These are phyloP conservation scores for Hirschioporus abietinus DNA, from an alignment of 768 basidiomycete genomes.

Conservation along the genomic window DNA sequence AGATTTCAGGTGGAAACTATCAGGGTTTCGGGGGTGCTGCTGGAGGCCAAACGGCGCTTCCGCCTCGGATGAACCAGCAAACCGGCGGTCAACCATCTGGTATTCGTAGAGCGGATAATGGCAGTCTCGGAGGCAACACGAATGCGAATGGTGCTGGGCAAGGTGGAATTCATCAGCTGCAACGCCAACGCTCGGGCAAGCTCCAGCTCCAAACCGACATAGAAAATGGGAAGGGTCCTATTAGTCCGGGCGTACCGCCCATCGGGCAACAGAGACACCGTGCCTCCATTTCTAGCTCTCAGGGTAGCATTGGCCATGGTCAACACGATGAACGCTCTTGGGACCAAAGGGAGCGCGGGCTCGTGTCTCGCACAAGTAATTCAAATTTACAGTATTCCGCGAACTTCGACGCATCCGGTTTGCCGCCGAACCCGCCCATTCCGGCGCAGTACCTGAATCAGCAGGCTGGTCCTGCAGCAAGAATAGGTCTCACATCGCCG, in stretches of 20 bases:
- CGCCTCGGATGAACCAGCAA: conserved; percentile 63
- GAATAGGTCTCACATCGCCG: conserved; percentile 18
- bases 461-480: conserved; percentile 30
- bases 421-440: conserved; percentile 69
- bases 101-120: conserved; percentile 35
- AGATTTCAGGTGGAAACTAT: conserved; percentile 40
- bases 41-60: conserved; percentile 51
- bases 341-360: conserved; percentile 62
- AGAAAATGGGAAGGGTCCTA: conserved; percentile 62
- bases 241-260: conserved; percentile 38
- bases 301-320: conserved; percentile 2
- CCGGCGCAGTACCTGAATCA: conserved; percentile 64
- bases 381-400: conserved; percentile 57
- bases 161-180: neutral
- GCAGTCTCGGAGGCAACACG: conserved; percentile 23
- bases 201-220: conserved; percentile 58
- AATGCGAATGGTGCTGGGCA: conserved; percentile 24
- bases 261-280: conserved; percentile 31
- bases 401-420: conserved; percentile 37
- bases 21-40: conserved; percentile 24
- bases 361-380: conserved; percentile 57
- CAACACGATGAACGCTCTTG: conserved; percentile 32
- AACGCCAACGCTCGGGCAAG: conserved; percentile 34
- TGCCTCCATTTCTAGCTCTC: conserved; percentile 24
- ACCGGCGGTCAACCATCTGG: conserved; percentile 39